Evolutionary conservation across 2,329 filamentous ascomycete genomes (phyloP).

Genomic region (Hymenoscyphus albidus): DNA sequence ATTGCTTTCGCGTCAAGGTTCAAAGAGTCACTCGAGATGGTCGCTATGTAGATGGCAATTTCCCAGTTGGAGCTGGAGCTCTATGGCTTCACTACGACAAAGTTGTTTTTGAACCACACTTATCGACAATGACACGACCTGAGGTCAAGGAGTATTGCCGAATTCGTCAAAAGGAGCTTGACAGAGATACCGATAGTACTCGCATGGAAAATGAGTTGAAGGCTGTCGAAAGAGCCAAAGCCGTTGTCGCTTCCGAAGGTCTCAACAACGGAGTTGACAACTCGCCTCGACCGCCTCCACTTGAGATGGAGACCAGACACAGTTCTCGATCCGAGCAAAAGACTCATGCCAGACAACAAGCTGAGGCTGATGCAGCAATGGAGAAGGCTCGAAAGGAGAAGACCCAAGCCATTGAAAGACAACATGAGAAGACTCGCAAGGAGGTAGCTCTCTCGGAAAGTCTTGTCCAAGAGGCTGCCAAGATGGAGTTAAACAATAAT

Average conservation of each 20-base stretch:
- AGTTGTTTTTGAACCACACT: slow-evolving; percentile 54
- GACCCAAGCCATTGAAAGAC: slow-evolving; percentile 25
- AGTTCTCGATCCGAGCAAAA: slow-evolving; percentile 29
- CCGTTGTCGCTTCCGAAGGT: slow-evolving; percentile 20
- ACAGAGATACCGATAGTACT: slow-evolving; percentile 49
- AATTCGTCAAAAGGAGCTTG: slow-evolving; percentile 56
- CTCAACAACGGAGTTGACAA: slow-evolving; percentile 15
- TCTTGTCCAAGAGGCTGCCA: slow-evolving; percentile 25
- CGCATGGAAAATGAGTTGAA: slow-evolving; percentile 43
- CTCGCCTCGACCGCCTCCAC: slow-evolving; percentile 12
- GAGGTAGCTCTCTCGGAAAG: slow-evolving; percentile 30
- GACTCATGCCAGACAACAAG: slow-evolving; percentile 26
- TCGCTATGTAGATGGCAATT: slow-evolving; percentile 55
- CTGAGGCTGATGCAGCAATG: slow-evolving; percentile 22
- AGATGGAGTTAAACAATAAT: slow-evolving; percentile 31
- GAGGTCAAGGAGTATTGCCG: slow-evolving; percentile 64
- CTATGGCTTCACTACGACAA: slow-evolving; percentile 62
- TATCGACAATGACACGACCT: slow-evolving; percentile 46
- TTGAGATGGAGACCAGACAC: slow-evolving; percentile 29
- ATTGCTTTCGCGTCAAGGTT: slow-evolving; percentile 63
- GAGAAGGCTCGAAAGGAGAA: slow-evolving; percentile 27
- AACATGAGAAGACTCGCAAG: slow-evolving; percentile 30
- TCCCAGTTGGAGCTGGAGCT: slow-evolving; percentile 55
- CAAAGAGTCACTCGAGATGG: slow-evolving; percentile 58
- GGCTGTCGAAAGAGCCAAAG: slow-evolving; percentile 27